Evolutionary conservation across 768 basidiomycete genomes (phyloP), one percentile per base, ranked within the genome.

Genomic region (Steccherinum ochraceum): DNA sequence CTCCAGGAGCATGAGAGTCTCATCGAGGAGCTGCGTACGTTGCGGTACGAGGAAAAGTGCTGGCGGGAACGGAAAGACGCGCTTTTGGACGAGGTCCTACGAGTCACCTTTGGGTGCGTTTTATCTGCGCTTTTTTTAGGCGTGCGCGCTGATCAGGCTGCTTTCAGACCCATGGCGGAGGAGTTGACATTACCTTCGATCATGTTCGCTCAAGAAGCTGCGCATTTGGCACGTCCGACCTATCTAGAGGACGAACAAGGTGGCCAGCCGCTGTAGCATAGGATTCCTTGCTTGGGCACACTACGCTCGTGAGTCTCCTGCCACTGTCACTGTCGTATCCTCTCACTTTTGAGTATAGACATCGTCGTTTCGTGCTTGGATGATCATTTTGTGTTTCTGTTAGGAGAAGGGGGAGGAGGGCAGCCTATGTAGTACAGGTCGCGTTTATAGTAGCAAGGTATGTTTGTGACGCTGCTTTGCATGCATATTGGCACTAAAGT

Each of bases 1-100:
- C 54, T 84, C 24, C 77, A 85, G 51, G 81, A 88, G 59, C 83
- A 89, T 54, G 80, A 80, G 25, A 69, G 71, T 25, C 69, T 93
- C 35, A 67, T 77, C 24, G 79, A 83, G 55, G 86, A 93, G 63
- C 68, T 90, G 55, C 74, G 78, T 27, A 67, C 72, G 13, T 65
- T 77, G 5, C 74, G 76, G 52, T 64, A 68, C 3, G 83, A 89
- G 53, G 71, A 72, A 48, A 71, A 72, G 55, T 70, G 66, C 49
- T 78, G 81, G 65, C 73, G 71, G 51, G 68, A 79, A 46, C 73
- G 75, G 49, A 89, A 87, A 58, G 86, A 89, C 45, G 65, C 56
- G n/a, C 72, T 76, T 53, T 57, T 89, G 45, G 81, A 87, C 57
- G 69, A 72, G 35, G 60, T 83, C 12, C 62, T 84, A 52, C 66